Evolutionary conservation across 208 protist genomes (phyloP), one percentile per base, ranked within the genome.

Genomic region (Blechomonas ayalai): DNA sequence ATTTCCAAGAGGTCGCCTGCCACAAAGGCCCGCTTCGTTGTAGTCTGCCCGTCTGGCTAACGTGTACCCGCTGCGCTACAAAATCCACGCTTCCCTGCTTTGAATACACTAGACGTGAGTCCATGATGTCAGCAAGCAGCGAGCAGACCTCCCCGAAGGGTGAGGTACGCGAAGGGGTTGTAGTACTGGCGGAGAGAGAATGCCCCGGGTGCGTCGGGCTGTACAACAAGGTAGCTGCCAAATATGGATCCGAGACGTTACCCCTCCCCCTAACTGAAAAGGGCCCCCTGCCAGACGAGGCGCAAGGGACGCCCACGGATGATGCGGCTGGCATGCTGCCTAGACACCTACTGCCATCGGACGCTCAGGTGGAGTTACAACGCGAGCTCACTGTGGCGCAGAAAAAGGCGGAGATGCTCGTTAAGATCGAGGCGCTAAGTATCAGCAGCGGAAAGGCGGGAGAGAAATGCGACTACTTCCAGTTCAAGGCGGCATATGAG

Each of bases 371-470:
- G 9, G 69, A 75, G 46, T 65, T 92, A 19, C 56, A 49, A 0
- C 24, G 26, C 23, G 57, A 49, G 23, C 69, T 93, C 38, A 39
- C 53, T n/a, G 40, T 67, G 13, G 78, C 68, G 1, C 34, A 43
- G 12, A 72, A 72, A 33, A 84, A 84, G 52, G 45, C 49, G 9
- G 66, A 82, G 39, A 52, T 93, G 39, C 70, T 82, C 44, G 26
- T 67, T 38, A 78, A 73, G 56, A 88, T 75, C 52, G 81, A 93
- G 59, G 85, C 74, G 0, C 63, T 90, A 22, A 71, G 89, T 59
- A 73, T 79, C 47, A 82, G 67, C 64, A 80, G 49, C 59, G 67
- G 51, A 44, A 55, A 59, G 43, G 47, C 39, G 52, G 12, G 45
- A 18, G 10, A 57, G 6, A 75, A 56, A 20, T 60, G 67, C 10